Percentiles rank a stretch among this genome's conserved stretches.
Evolutionary conservation across 169 alveolate species (phyloP).

Genomic region (Plasmodium knowlesi): DNA sequence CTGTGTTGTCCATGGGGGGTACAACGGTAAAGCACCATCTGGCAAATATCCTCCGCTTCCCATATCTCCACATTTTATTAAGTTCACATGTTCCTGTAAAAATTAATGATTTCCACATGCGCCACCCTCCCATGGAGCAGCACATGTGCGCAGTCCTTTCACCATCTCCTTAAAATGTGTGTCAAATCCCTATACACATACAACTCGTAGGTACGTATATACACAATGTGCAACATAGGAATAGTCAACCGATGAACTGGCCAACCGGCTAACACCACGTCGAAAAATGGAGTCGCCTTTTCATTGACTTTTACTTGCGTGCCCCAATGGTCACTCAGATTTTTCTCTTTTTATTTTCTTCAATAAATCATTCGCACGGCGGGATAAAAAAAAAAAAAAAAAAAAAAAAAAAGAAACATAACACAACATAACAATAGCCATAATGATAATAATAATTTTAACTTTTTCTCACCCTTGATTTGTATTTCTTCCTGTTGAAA

Average conservation of each 20-base stretch:
- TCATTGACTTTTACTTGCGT: neutral
- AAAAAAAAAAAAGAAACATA: too few relatives aligned
- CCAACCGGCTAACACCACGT: neutral
- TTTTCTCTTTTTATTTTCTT: neutral
- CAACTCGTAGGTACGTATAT: neutral
- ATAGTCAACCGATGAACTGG: too few relatives aligned
- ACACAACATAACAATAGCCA: neutral
- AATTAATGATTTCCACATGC: neutral
- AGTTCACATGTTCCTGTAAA: neutral
- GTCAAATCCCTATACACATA: neutral
- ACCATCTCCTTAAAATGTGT: neutral
- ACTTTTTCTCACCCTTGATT: neutral
- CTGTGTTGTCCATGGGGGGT: neutral
- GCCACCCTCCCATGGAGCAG: neutral
- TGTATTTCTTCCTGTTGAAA: neutral
- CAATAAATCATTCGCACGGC: neutral
- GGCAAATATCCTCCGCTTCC: neutral
- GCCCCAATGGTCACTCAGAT: neutral
- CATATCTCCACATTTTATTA: neutral
- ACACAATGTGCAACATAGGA: neutral
- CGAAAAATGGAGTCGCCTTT: neutral
- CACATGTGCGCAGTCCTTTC: neutral
- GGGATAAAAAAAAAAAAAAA: neutral
- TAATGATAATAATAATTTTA: too few relatives aligned
- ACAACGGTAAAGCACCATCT: neutral